Conservation (phyloP, 345 rosid species). For the Eucalyptus tenuipes region DNA sequence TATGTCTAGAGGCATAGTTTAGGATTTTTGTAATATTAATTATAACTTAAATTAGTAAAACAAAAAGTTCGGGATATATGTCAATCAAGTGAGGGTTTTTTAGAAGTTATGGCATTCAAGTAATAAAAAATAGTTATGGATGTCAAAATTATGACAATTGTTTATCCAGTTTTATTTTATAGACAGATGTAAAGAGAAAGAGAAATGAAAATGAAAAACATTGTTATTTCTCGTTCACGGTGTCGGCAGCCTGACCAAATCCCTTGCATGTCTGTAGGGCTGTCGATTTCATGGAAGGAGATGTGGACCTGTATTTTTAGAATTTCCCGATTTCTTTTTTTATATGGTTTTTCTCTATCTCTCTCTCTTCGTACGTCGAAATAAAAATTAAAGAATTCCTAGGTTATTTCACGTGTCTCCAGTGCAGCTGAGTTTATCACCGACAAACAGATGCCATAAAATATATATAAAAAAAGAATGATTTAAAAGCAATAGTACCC, state of each 20-base stretch:
- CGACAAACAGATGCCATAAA: neutral
- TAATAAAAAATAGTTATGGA: no score
- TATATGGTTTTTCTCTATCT: neutral
- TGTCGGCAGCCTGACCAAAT: neutral
- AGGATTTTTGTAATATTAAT: no score
- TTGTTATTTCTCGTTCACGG: neutral
- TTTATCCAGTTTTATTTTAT: fast-evolving
- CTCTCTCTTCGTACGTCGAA: neutral
- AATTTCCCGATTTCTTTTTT: neutral
- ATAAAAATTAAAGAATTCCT: neutral
- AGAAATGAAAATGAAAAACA: neutral
- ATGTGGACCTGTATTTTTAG: neutral
- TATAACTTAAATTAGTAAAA: no score
- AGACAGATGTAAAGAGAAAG: neutral
- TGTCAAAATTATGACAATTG: no score
- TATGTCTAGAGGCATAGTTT: no score
- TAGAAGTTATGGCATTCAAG: fast-evolving
- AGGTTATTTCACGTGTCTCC: neutral
- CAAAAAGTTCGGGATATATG: no score
- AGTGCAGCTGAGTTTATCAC: neutral
- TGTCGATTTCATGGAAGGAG: neutral
- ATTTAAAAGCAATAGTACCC: neutral
- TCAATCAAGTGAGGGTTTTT: neutral
- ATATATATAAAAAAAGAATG: neutral
- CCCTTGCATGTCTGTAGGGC: neutral